phyloP scores from a whole-genome alignment of 352 stramenopile genomes.

The Phytophthora tubulina region DNA sequence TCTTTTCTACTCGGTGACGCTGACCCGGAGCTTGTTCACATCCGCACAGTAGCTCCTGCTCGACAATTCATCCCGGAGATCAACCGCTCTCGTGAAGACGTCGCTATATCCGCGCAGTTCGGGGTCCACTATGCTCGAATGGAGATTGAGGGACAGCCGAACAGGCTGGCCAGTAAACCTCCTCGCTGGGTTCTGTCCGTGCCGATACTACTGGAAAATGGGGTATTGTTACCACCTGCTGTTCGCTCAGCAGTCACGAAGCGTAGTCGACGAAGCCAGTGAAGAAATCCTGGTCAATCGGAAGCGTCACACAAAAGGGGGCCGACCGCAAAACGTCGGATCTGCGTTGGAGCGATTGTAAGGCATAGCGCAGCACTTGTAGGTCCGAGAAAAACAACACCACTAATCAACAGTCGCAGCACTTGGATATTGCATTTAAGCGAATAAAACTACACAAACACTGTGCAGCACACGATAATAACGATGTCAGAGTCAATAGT shows the following conservation, averaged over 20 bases:
- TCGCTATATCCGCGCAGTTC: not conserved
- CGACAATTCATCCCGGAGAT: slow-evolving; percentile 1
- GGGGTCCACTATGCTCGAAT: slow-evolving; percentile 14
- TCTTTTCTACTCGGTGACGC: slow-evolving; percentile 5
- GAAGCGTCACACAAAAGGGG: not conserved
- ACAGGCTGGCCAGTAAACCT: slow-evolving; percentile 4
- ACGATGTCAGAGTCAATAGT: no score
- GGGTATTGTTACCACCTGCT: slow-evolving; percentile 7
- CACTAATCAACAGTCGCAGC: no score
- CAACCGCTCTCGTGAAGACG: not conserved
- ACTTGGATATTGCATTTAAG: no score
- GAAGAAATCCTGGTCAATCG: not conserved
- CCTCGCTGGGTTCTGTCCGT: not conserved
- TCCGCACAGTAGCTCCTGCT: not conserved
- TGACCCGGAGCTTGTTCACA: not conserved
- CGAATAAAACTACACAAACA: no score
- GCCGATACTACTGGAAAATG: slow-evolving; percentile 9
- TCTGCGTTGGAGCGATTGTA: no score
- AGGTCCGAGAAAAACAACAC: no score
- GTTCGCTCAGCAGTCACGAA: not conserved
- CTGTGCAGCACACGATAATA: no score
- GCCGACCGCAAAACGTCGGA: no score
- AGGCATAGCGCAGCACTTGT: no score
- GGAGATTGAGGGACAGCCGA: slow-evolving; percentile 12
- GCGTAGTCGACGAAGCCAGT: not conserved